Base-by-base conservation (phyloP, 257 asterid species). In the Nicotiana otophora region DNA sequence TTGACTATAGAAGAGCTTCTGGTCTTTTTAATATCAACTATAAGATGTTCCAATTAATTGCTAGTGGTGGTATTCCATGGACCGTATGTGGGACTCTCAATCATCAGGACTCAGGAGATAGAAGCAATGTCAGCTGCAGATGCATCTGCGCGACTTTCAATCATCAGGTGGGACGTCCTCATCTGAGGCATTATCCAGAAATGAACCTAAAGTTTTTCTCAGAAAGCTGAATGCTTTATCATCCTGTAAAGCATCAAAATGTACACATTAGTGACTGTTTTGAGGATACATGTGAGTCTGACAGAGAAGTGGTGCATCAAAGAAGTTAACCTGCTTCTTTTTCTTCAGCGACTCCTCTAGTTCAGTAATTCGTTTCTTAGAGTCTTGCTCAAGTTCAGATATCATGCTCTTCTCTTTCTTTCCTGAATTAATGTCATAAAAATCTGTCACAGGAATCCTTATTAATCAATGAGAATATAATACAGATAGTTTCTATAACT, bases 261-360 rank as follows among this genome's bases (percentile, higher is more conserved):
- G 82, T 81, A 66, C 76, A 19, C 7, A 26, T 81, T 2, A 67
- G 14, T 28, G 34, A 58, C 28, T 34, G 19, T 16, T 78, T 62
- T 10, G 19, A 51, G 46, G 31, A 53, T 57, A 63, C 23, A 11
- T 58, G 46, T 12, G 60, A 2, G 20, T 17, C 58, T 65, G 78
- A 66, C 23, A 14, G 53, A 2, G 60, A 57, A 16, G 76, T 77
- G 70, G 58, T 82, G 78, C 82, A 79, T 14, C 31, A 5, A 31
- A 79, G 82, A 62, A 82, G 72, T 69, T 88, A 58, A 94, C 99
- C 97, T 93, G 93, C 83, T 93, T 96, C 90, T 93, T 96, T 95
- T 93, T 96, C 97, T 93, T 94, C 86, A 96, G 87, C 34, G 98
- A 96, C 83, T 91, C 98, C 88, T 96, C 98, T 82, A 96, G 86